These are phyloP conservation scores for Pisolithus thermaeus DNA, from an alignment of 1,284 basidiomycete species.

Conservation along the genomic window DNA sequence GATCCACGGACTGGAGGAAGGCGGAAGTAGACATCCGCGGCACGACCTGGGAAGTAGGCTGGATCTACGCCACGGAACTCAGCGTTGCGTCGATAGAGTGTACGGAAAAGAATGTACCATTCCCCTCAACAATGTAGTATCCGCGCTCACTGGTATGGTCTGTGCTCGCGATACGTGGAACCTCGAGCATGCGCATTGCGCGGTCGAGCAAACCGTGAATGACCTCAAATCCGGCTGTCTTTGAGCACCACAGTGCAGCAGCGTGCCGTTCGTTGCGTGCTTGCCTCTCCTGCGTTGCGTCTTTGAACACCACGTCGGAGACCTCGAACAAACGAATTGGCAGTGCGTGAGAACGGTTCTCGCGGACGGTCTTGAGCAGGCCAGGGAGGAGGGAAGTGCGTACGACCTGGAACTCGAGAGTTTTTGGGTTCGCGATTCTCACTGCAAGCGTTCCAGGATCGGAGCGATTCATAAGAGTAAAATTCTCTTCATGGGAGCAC, in stretches of 20 bases:
- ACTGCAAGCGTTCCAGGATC: slow-evolving; percentile 83
- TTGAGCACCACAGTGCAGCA: slow-evolving; percentile 92
- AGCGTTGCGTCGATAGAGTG: background rate
- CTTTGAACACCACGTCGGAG: slow-evolving; percentile 91
- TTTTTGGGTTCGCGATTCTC: slow-evolving; percentile 94
- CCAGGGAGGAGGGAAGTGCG: slow-evolving; percentile 94
- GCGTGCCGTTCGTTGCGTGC: slow-evolving; percentile 84
- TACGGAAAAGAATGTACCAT: slow-evolving; percentile 50
- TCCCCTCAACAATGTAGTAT: slow-evolving; percentile 87
- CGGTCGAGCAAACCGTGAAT: slow-evolving; percentile 94
- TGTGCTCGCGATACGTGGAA: slow-evolving; percentile 67
- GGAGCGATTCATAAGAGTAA: slow-evolving; percentile 81
- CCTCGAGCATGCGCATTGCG: slow-evolving; percentile 90
- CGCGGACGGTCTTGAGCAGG: slow-evolving; percentile 93
- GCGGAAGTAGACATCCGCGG: slow-evolving; percentile 87
- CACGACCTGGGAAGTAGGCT: slow-evolving; percentile 92
- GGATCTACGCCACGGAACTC: slow-evolving; percentile 49
- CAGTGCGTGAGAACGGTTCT: slow-evolving; percentile 91
- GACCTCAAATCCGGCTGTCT: slow-evolving; percentile 94
- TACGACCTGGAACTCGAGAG: slow-evolving; percentile 96
- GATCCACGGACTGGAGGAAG: slow-evolving; percentile 34
- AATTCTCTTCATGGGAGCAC: slow-evolving; percentile 99
- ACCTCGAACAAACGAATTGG: slow-evolving; percentile 94
- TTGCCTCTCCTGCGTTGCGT: slow-evolving; percentile 72
- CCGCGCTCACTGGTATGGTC: slow-evolving; percentile 61